A percentile compares a stretch with the other conserved stretches of the same genome.
Conservation (phyloP, 2,329 filamentous ascomycete species). For the Drechslerella dactyloides region DNA sequence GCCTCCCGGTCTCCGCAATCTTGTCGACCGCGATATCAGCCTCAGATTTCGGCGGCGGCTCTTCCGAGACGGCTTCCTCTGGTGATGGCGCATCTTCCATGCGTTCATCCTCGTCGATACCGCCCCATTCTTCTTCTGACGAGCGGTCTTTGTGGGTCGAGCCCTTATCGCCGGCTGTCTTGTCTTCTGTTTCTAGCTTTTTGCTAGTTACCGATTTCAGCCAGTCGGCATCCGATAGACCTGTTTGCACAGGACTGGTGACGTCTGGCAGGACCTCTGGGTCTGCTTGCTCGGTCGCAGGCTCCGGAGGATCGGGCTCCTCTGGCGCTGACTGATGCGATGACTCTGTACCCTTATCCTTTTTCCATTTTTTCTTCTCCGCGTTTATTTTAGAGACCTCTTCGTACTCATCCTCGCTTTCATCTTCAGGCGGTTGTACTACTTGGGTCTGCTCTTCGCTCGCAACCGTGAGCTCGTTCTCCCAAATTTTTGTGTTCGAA, state of each 20-base stretch:
- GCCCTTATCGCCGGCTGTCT: slow-evolving; percentile 5
- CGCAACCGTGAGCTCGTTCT: slow-evolving; percentile 61
- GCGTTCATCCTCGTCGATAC: slow-evolving; percentile 52
- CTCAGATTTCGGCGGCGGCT: slow-evolving; percentile 57
- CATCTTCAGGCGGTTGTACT: slow-evolving; percentile 58
- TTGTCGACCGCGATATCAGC: slow-evolving; percentile 63
- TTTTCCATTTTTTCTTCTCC: slow-evolving; percentile 62
- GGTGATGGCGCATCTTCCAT: slow-evolving; percentile 48
- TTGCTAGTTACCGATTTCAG: slow-evolving; percentile 82
- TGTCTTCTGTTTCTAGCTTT: slow-evolving; percentile 73
- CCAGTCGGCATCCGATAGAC: slow-evolving; percentile 77
- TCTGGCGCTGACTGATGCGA: slow-evolving; percentile 21
- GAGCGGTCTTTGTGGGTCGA: slow-evolving; percentile 39
- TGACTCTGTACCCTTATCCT: slow-evolving; percentile 4
- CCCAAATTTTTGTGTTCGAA: slow-evolving; percentile 70
- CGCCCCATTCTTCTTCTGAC: slow-evolving; percentile 41
- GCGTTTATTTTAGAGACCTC: slow-evolving; percentile 61
- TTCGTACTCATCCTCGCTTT: slow-evolving; percentile 79
- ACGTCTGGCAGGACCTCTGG: slow-evolving; percentile 35
- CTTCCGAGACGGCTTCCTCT: slow-evolving; percentile 54
- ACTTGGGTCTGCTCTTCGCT: slow-evolving; percentile 17
- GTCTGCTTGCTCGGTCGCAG: slow-evolving; percentile 18
- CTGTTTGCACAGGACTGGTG: slow-evolving; percentile 12
- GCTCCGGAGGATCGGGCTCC: slow-evolving; percentile 28
- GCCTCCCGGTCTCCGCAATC: slow-evolving; percentile 74